Conservation (phyloP, 495 filamentous ascomycete species). For the Neurospora sp. region DNA sequence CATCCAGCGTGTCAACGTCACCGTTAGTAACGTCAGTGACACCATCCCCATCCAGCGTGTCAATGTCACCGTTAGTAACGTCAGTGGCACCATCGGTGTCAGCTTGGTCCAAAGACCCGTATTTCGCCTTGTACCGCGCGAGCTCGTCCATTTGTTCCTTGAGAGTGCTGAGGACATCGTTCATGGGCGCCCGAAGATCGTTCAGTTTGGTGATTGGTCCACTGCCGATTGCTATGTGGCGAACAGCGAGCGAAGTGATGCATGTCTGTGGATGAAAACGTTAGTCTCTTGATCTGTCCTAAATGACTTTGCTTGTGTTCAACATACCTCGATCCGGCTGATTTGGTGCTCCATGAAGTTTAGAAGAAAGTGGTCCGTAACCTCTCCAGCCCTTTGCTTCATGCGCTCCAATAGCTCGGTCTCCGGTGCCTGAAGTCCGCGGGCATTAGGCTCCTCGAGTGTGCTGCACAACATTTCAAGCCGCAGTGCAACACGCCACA, state of each 20-base stretch:
- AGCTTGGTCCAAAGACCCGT: conserved; percentile 23
- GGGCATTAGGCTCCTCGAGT: conserved; percentile 54
- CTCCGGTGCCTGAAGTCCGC: conserved; percentile 59
- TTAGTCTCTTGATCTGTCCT: conserved; percentile 17
- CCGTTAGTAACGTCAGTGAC: neutral
- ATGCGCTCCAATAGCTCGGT: conserved; percentile 74
- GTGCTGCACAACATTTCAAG: conserved; percentile 87
- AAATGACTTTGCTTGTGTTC: neutral
- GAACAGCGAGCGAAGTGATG: conserved; percentile 49
- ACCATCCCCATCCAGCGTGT: conserved; percentile 10
- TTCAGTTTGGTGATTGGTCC: conserved; percentile 28
- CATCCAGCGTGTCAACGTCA: conserved; percentile 8
- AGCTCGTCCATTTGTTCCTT: conserved; percentile 36
- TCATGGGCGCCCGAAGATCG: conserved; percentile 43
- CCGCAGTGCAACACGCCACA: conserved; percentile 83
- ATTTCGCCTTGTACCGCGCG: conserved; percentile 37
- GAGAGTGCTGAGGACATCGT: conserved; percentile 31
- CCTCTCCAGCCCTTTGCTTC: conserved; percentile 71
- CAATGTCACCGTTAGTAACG: neutral
- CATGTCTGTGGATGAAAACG: conserved; percentile 36
- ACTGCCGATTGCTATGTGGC: conserved; percentile 47
- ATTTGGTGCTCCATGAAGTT: conserved; percentile 91
- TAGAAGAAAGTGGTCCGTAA: conserved; percentile 75
- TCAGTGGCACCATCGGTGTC: neutral
- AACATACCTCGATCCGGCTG: conserved; percentile 82